A percentile compares a stretch with the other conserved stretches of the same genome.
Evolutionary conservation across 768 basidiomycete genomes (phyloP).

Genomic region (Chiua virens): DNA sequence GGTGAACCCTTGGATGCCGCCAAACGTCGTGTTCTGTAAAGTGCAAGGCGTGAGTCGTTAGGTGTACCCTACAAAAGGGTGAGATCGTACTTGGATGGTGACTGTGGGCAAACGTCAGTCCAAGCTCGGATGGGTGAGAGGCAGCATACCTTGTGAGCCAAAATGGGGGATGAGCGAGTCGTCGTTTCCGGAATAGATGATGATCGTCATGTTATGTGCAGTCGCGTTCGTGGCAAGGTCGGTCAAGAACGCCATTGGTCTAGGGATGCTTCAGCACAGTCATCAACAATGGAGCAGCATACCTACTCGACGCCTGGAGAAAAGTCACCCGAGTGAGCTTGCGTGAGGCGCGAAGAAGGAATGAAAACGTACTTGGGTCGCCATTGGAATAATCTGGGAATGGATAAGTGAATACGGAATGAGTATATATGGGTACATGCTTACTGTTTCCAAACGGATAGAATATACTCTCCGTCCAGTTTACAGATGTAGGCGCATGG

Average conservation of each 20-base stretch:
- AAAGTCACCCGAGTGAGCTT: not conserved
- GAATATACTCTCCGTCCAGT: slow-evolving; percentile 37
- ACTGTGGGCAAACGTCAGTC: slow-evolving; percentile 36
- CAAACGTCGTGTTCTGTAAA: slow-evolving; percentile 72
- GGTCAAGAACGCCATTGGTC: slow-evolving; percentile 62
- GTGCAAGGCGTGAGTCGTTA: not conserved
- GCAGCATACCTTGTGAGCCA: slow-evolving; percentile 55
- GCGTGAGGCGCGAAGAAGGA: not conserved
- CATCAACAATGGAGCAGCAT: not conserved
- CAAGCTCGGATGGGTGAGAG: not conserved
- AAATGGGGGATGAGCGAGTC: slow-evolving; percentile 64
- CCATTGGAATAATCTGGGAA: slow-evolving; percentile 14
- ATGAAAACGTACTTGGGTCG: slow-evolving; percentile 36
- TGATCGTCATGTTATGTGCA: slow-evolving; percentile 46
- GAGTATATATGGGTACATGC: not conserved
- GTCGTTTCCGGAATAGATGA: slow-evolving; percentile 69
- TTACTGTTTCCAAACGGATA: slow-evolving; percentile 38
- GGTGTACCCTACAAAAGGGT: not conserved
- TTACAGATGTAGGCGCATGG: slow-evolving; percentile 64
- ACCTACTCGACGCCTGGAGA: slow-evolving; percentile 36
- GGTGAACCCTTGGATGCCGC: slow-evolving; percentile 74
- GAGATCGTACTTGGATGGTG: slow-evolving; percentile 49
- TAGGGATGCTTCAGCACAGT: slow-evolving; percentile 25
- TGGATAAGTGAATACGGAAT: not conserved
- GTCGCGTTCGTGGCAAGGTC: slow-evolving; percentile 69